A percentile compares a stretch with the other conserved stretches of the same genome.
Evolutionary conservation across 2,329 filamentous ascomycete species (phyloP).

Genomic region (Cytospora paraplurivora): DNA sequence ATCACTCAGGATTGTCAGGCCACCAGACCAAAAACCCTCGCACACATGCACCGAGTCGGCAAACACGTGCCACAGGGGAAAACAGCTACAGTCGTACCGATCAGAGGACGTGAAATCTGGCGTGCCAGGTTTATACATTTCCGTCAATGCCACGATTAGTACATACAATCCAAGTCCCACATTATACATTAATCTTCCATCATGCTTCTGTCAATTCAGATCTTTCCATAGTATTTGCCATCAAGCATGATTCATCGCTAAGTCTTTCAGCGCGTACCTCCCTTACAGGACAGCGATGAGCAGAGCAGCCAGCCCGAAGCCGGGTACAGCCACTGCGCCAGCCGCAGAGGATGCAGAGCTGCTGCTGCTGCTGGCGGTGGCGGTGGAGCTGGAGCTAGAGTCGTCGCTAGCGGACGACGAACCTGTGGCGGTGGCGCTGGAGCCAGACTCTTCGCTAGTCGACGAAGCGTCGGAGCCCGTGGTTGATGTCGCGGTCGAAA

Average conservation of each 20-base stretch:
- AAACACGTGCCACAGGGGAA: background rate
- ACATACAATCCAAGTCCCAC: background rate
- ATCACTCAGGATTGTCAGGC: too few relatives aligned
- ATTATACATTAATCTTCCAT: background rate
- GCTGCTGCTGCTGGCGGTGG: constrained; percentile 13
- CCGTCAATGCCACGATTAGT: background rate
- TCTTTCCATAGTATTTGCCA: background rate
- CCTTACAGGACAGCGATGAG: constrained; percentile 15
- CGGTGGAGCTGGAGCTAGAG: background rate
- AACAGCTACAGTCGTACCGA: too few relatives aligned
- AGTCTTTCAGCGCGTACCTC: background rate
- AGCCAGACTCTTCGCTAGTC: too few relatives aligned
- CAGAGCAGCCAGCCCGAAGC: constrained; percentile 13
- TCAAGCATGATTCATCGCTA: background rate
- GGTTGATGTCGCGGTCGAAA: background rate
- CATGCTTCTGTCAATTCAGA: background rate
- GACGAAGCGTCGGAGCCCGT: too few relatives aligned
- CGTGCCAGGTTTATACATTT: background rate
- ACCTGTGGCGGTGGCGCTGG: too few relatives aligned
- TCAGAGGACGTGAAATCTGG: too few relatives aligned
- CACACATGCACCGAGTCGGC: too few relatives aligned
- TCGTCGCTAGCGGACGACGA: too few relatives aligned
- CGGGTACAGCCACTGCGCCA: constrained; percentile 7
- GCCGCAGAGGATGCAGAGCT: constrained; percentile 9
- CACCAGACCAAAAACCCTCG: too few relatives aligned